These are phyloP conservation scores for Talaromyces sp. DNA, from an alignment of 2,329 filamentous ascomycete genomes.

Conservation along the genomic window DNA sequence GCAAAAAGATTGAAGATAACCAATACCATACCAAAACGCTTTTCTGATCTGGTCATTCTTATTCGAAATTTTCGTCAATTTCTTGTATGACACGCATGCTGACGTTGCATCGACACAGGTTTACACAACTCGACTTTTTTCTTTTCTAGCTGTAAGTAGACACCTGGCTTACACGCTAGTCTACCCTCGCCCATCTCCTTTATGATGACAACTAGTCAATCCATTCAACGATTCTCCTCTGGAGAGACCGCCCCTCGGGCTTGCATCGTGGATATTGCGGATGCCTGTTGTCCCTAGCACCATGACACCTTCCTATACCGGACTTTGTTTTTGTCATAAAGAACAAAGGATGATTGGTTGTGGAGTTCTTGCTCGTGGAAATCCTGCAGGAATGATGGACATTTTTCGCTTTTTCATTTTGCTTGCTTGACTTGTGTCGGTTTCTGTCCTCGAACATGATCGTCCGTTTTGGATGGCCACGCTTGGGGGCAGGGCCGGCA, in stretches of 20 bases:
- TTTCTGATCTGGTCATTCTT: conserved; percentile 37
- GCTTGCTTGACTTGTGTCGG: conserved; percentile 32
- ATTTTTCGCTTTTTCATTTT: conserved; percentile 14
- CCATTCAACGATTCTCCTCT: conserved; percentile 53
- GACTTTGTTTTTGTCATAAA: conserved; percentile 26
- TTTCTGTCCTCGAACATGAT: conserved; percentile 17
- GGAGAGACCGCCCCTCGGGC: conserved; percentile 34
- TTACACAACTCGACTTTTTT: not conserved
- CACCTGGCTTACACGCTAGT: conserved; percentile 1
- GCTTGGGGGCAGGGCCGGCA: conserved; percentile 25
- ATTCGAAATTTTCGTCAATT: conserved; percentile 6
- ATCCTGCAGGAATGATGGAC: conserved; percentile 6
- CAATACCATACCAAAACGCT: conserved; percentile 52
- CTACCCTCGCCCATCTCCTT: conserved; percentile 17
- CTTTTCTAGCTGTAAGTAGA: conserved; percentile 3
- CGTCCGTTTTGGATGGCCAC: conserved; percentile 33
- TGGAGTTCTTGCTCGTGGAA: conserved; percentile 31
- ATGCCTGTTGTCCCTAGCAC: conserved; percentile 21
- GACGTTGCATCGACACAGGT: not conserved
- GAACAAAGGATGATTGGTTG: conserved; percentile 39
- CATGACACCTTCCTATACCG: conserved; percentile 40
- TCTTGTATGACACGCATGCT: not conserved
- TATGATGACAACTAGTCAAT: conserved; percentile 59
- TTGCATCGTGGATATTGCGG: conserved; percentile 15
- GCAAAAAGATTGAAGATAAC: conserved; percentile 54